Evolutionary conservation across 192 early-diverging fungal species (phyloP), one percentile per base, ranked within the genome.

Genomic region (Podila epigama): DNA sequence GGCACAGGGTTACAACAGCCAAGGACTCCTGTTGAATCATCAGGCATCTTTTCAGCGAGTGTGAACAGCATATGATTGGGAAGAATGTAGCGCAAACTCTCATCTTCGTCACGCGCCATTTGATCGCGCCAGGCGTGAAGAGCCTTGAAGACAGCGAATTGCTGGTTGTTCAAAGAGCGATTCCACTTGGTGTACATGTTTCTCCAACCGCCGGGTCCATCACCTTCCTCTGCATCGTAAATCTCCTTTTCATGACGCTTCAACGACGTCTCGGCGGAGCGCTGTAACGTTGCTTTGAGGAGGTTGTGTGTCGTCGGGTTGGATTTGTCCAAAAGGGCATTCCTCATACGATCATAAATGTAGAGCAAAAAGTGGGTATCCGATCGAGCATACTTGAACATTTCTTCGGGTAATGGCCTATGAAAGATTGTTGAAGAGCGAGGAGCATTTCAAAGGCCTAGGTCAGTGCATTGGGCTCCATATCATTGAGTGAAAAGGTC

Each of bases 311-410:
- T 87, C 5, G 83, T 87, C 0, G 84, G 80, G 69, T 89, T 83
- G 28, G 91, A 90, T 22, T 85, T 80, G 39, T 69, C 70, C 33
- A 98, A 52, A 12, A 98, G 79, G 42, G 95, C 94, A 60, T 91
- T 91, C 36, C 95, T 88, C 90, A 99, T 91, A 22, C 89, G 83
- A 84, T 98, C 97, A 69, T 89, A 99, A 29, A 99, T 92, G 70
- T 96, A 95, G 18, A 98, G 84, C 28, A 99, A 85, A 66, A 93
- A 99, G 68, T 99, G 98, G 20, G 98, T 98, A 81, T 99, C 98
- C 12, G 88, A 84, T 15, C 95, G 88, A 1, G 98, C 98, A 77
- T 99, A 99, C 16, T 79, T 77, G 60, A 95, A 53, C 96, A 99
- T 96, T 68, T 98, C 97, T 15, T 72, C 68, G 3, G 98, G 93